Conservation (phyloP, 495 filamentous ascomycete species). For the Rostrohypoxylon terebratum region DNA sequence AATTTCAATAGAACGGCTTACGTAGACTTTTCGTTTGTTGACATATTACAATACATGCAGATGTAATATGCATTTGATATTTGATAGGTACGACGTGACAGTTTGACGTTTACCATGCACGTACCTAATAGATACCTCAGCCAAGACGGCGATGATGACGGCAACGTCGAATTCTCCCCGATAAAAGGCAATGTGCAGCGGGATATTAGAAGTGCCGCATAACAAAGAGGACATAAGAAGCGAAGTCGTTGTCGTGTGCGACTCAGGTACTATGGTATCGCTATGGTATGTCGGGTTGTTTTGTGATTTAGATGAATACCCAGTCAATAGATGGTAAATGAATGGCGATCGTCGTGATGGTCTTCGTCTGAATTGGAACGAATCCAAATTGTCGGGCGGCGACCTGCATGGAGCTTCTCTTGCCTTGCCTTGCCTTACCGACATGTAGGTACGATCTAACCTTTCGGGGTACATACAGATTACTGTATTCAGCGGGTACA, state of each 20-base stretch:
- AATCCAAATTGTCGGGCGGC: conserved; percentile 36
- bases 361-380: conserved; percentile 28
- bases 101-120: neutral
- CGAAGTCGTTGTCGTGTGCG: conserved; percentile 26
- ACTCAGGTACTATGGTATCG: too few relatives aligned
- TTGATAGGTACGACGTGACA: conserved; percentile 27
- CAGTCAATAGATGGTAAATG: neutral
- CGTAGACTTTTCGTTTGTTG: conserved; percentile 38
- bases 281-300: neutral
- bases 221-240: conserved; percentile 27
- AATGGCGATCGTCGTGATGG: conserved; percentile 1
- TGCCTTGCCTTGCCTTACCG: conserved; percentile 24
- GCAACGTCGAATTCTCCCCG: conserved; percentile 3
- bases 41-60: neutral
- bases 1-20: conserved; percentile 41
- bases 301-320: conserved; percentile 6
- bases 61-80: neutral
- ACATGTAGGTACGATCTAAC: conserved; percentile 32
- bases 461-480: conserved; percentile 19
- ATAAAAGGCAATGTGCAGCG: conserved; percentile 24
- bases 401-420: conserved; percentile 30
- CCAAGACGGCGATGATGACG: conserved; percentile 8
- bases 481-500: conserved; percentile 40
- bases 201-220: conserved; percentile 14
- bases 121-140: neutral